These are phyloP conservation scores for Russula emetica DNA, from an alignment of 768 basidiomycete genomes.

Conservation along the genomic window DNA sequence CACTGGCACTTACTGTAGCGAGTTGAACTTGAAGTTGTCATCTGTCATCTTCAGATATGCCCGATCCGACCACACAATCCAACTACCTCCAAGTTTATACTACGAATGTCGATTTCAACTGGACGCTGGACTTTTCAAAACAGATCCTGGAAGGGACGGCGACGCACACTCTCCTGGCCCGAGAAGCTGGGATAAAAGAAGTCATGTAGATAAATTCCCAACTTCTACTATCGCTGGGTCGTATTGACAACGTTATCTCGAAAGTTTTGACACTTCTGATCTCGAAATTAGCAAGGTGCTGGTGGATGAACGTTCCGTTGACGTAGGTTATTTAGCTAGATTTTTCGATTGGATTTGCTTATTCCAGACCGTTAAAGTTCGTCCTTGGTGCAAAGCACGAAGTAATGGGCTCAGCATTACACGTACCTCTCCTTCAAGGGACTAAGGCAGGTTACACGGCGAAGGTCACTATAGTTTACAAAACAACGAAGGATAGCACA, in stretches of 20 bases:
- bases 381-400: constrained; percentile 34
- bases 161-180: constrained; percentile 55
- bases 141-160: constrained; percentile 62
- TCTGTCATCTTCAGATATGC: constrained; percentile 16
- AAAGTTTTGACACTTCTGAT: constrained; percentile 70
- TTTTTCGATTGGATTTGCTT: not conserved
- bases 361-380: constrained; percentile 28
- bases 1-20: too few relatives aligned
- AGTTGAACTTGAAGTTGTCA: not conserved
- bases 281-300: constrained; percentile 55
- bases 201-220: constrained; percentile 45
- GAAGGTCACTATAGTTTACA: constrained; percentile 44
- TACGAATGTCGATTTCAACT: constrained; percentile 66
- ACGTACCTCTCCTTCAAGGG: constrained; percentile 33
- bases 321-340: constrained; percentile 38
- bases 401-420: constrained; percentile 43
- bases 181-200: constrained; percentile 48
- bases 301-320: constrained; percentile 46
- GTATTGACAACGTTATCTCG: not conserved
- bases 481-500: constrained; percentile 44
- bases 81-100: constrained; percentile 71
- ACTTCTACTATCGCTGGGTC: not conserved
- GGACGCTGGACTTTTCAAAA: constrained; percentile 69
- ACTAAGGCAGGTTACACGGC: constrained; percentile 31
- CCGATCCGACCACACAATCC: constrained; percentile 71